Evolutionary conservation across 192 early-diverging fungal genomes (phyloP), one percentile per base, ranked within the genome.

Genomic region (Backusella tuberculispora): DNA sequence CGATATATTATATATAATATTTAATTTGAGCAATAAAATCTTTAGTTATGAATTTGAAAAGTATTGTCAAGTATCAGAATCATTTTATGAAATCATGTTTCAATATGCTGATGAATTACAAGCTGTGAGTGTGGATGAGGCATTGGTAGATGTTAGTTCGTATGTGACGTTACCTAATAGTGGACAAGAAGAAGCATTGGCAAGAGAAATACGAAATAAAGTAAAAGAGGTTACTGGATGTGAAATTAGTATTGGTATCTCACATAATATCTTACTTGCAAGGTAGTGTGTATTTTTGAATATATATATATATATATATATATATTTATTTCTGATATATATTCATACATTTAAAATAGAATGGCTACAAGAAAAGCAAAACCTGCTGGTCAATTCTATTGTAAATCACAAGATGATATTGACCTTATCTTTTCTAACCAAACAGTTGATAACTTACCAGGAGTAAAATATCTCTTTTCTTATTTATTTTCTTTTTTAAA

Each of bases 101-200:
- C 68, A 82, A 13, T 79, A 86, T 64, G 84, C 90, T 0, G 91
- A 93, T 71, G 87, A 90, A 38, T 80, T 94, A 0, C 91, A 96
- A 82, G 93, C 91, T 2, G 91, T 94, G 6, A 93, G 92, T 42
- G 89, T 95, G 65, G 96, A 97, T 76, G 96, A 97, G 80, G 96
- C 92, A 0, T 78, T 92, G 12, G 70, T 95, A 34, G 93, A 97
- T 64, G 87, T 96, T 6, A 84, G 85, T 12, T 80, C 80, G 7
- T 71, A 69, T 38, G 78, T 88, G 34, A 42, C 63, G 50, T 38
- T 63, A 7, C 68, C 73, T 0, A 29, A 69, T 40, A 71, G 85
- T 77, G 65, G 76, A 72, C 41, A 71, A 38, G 63, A 81, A 84
- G 77, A 75, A n/a, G 72, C 67, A 14, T 63, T 94, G 6, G 92